Evolutionary conservation across 345 rosid genomes (phyloP).

Genomic region (Salix caprea): DNA sequence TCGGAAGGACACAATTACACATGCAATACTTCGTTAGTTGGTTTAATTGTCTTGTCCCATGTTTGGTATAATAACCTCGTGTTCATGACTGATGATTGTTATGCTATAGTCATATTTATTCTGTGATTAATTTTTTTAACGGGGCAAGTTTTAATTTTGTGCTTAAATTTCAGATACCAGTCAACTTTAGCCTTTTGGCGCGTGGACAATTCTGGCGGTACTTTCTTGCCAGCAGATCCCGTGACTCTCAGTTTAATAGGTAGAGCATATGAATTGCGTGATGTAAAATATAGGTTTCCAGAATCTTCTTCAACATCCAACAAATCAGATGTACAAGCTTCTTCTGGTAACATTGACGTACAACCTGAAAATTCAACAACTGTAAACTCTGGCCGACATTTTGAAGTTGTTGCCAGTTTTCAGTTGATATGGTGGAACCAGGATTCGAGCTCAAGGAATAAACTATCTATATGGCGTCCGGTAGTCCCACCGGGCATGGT

Average conservation of each 20-base stretch:
- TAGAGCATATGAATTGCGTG: slow-evolving; percentile 73
- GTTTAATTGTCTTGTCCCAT: neutral
- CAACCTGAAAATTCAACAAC: slow-evolving; percentile 31
- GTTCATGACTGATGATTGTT: neutral
- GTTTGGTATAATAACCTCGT: neutral
- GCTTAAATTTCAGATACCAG: slow-evolving; percentile 42
- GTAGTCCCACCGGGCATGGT: slow-evolving; percentile 68
- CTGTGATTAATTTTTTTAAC: neutral
- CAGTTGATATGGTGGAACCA: slow-evolving; percentile 85
- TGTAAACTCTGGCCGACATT: slow-evolving; percentile 53
- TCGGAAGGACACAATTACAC: too few relatives aligned
- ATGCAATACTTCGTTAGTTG: neutral
- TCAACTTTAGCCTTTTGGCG: slow-evolving; percentile 88
- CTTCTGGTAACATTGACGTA: slow-evolving; percentile 27
- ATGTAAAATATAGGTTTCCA: slow-evolving; percentile 50
- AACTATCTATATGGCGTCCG: slow-evolving; percentile 91
- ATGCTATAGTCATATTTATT: neutral
- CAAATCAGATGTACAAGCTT: slow-evolving; percentile 30
- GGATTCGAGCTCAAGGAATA: slow-evolving; percentile 63
- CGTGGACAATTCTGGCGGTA: slow-evolving; percentile 71
- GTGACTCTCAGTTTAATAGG: slow-evolving; percentile 42
- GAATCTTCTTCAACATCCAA: slow-evolving; percentile 41
- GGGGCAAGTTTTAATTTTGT: neutral
- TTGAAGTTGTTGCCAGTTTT: slow-evolving; percentile 81
- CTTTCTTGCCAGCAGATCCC: slow-evolving; percentile 82